Base-by-base conservation (phyloP, 2,329 filamentous ascomycete genomes). In the Penicillium occitanis region DNA sequence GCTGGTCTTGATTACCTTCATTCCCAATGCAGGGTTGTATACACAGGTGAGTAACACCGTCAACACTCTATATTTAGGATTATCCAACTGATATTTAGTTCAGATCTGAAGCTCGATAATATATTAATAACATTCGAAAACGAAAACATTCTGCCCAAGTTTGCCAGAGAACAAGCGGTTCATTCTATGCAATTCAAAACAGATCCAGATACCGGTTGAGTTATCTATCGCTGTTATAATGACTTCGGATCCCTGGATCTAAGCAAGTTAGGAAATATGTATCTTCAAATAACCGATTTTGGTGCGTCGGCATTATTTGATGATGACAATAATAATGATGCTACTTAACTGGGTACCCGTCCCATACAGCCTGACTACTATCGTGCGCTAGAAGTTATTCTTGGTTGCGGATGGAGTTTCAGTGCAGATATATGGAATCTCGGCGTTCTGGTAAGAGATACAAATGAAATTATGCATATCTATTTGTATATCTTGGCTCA, bases 91-190 rank as follows among this genome's bases (percentile, higher is more conserved):
- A 55, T 33, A 17, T 50, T 28, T 28, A 48, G 58, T 66, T 63
- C 57, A 80, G 78, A 80, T 69, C 80, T 84, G 30, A 82, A 81
- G 67, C 77, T 79, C 2, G 78, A 82, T 64, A 84, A 84, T 57
- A 80, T 84, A 53, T 79, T 84, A 74, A 74, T 83, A 33, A 74
- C 74, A 5, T 77, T 81, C 46, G 53, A 66, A 0, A 78, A 83
- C 30, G 50, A 63, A 44, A 51, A 37, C 3, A 46, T 63, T 63
- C 67, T 69, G 66, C 64, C 70, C 74, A 63, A 61, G 22, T 61
- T 66, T 25, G 44, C 80, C 73, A 77, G 71, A 76, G 70, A 70
- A 70, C 68, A 71, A 30, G 57, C 57, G 30, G 11, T 8, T 42
- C 72, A 72, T n/a, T 77, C 80, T 71, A 79, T 81, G 73, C 72